phyloP scores from a whole-genome alignment of 768 basidiomycete species.

The Lanmaoa pseudosensibilis region DNA sequence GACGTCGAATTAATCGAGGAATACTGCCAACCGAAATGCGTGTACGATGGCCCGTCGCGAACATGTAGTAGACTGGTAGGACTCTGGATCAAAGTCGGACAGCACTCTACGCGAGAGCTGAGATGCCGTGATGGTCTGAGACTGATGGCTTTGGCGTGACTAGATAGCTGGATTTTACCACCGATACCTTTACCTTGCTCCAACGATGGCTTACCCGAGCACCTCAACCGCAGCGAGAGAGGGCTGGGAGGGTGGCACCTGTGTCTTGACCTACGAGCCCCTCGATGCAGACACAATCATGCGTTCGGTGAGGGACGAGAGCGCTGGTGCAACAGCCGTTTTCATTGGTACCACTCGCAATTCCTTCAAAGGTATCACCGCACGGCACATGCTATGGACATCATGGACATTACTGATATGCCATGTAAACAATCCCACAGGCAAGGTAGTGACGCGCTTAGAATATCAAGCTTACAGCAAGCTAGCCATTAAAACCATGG shows the following conservation, averaged over 20 bases:
- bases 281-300: slow-evolving; percentile 62
- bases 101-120: not conserved
- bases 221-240: slow-evolving; percentile 29
- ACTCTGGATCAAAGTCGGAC: not conserved
- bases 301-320: slow-evolving; percentile 58
- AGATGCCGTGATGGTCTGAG: not conserved
- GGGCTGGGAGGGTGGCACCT: slow-evolving; percentile 30
- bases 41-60: slow-evolving; percentile 7
- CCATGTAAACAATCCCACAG: slow-evolving; percentile 36
- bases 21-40: not conserved
- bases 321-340: slow-evolving; percentile 69
- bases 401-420: slow-evolving; percentile 3
- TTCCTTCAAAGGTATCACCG: slow-evolving; percentile 67
- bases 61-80: slow-evolving; percentile 12
- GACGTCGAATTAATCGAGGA: slow-evolving; percentile 6
- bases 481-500: slow-evolving; percentile 77
- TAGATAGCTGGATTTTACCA: not conserved
- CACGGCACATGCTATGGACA: not conserved
- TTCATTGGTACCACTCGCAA: slow-evolving; percentile 89
- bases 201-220: slow-evolving; percentile 24
- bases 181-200: not conserved
- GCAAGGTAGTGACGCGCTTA: slow-evolving; percentile 66
- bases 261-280: slow-evolving; percentile 55
- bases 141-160: not conserved
- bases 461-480: slow-evolving; percentile 86